Evolutionary conservation across 2,329 filamentous ascomycete species (phyloP), one percentile per base, ranked within the genome.

Genomic region (Bisporella sp.): DNA sequence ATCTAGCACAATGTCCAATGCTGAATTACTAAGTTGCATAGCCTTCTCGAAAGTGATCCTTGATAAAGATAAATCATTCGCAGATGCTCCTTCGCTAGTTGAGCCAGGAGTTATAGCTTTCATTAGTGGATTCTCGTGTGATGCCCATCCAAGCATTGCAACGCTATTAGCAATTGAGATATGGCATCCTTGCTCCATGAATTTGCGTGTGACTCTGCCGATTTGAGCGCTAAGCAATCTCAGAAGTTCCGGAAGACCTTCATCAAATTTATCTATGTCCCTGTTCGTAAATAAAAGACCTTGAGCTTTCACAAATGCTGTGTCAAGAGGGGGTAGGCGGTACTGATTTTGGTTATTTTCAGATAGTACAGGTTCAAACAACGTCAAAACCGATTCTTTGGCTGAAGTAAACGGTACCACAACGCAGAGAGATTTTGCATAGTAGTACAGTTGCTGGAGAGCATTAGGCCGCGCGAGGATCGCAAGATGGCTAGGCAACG

Each of bases 381-480:
- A 66, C 0, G 84, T 88, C 64, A 84, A 73, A 37, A 91, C 81
- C 0, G 78, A 87, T 45, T 89, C 85, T 5, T 77, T 74, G 0
- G 85, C 81, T n/a, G 81, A 83, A 0, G 67, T 64, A 52, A 92
- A 92, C 51, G 61, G 61, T 3, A 57, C 54, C 4, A 52, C 0
- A 0, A 87, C 86, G 31, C 81, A 87, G 0, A 92, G 72, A 0
- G 82, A 82, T 54, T 88, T 88, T 0, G 75, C 69, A 56, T 90
- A 92, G 53, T 81, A 87, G 59, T 80, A 89, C 0, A 91, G 67
- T 62, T 92, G 87, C 50, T 85, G 80, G 0, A 89, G 66, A 0
- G 78, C 77, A 52, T 87, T 83, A 0, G 85, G 85, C 0, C 85
- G 70, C 0, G 87, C 84, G 0, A 92, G 66, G 30, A 92, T 91